Base-by-base conservation (phyloP, 2,329 filamentous ascomycete species). In the Hypomyces rosellus region DNA sequence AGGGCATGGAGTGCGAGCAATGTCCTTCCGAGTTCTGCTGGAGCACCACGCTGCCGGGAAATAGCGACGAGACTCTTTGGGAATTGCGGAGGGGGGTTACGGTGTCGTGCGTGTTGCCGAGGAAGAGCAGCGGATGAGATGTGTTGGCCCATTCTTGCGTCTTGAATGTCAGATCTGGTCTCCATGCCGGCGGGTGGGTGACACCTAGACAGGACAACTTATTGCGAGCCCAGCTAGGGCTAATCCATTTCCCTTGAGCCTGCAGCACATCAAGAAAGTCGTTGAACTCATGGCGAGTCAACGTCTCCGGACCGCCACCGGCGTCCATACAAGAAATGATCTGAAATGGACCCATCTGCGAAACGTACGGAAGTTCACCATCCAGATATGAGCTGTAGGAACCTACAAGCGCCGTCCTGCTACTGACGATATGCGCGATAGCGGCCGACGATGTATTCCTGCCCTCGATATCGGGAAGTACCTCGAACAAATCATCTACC, bases 51-150 rank as follows among this genome's bases (percentile, higher is more conserved):
- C 57, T 59, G 9, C 60, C 60, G 1, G 55, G 58, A 25, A 60
- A 57, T 5, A 46, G 8, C 13, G 22, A 42, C 5, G 56, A 55
- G 43, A 55, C 53, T 16, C 38, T 47, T 3, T 42, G 53, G 4
- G 71, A 71, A 50, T 70, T 71, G 20, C 64, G 54, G 39, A 67
- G 53, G 12, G 71, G 71, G n/a, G 71, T 74, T 7, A 72, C 65
- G 11, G 71, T 72, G 46, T 74, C 72, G 15, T 54, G 48, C 30
- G 54, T 46, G 20, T 55, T 57, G 8, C 48, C 42, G 33, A 57
- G 39, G 15, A 57, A 46, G 38, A 57, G 51, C 14, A 55, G 39
- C 5, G 54, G 54, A 15, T 54, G 40, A 7, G 52, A 53, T 22
- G 52, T 56, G 44, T 54, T 52, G 12, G 43, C 52, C 46, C 39